Conservation (phyloP, 257 asterid species). For the Nyctanthes arbortristis region DNA sequence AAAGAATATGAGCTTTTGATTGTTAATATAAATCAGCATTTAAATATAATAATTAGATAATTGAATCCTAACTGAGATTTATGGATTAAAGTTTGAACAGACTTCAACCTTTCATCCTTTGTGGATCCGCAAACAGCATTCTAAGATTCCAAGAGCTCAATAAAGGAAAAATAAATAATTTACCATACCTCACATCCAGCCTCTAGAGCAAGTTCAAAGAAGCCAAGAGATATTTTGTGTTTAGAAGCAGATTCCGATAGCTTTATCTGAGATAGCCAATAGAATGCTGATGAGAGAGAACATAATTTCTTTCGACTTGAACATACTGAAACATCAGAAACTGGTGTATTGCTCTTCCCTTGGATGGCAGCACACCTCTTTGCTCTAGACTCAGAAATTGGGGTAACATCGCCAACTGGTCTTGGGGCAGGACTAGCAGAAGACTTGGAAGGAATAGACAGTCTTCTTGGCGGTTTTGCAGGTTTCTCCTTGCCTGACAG, state of each 20-base stretch:
- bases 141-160: not conserved
- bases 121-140: not conserved
- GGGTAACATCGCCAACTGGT: conserved; percentile 64
- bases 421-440: conserved; percentile 59
- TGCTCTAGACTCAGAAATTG: conserved; percentile 71
- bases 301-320: conserved; percentile 57
- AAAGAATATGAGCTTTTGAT: too few species aligned
- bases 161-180: not conserved
- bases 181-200: conserved; percentile 80
- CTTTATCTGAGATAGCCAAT: conserved; percentile 85
- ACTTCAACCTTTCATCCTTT: not conserved
- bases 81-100: not conserved
- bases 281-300: conserved; percentile 69
- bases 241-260: conserved; percentile 77
- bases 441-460: conserved; percentile 77
- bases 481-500: conserved; percentile 64
- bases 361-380: conserved; percentile 45
- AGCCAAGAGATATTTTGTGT: conserved; percentile 80
- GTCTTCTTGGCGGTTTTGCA: conserved; percentile 83
- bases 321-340: conserved; percentile 55
- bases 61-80: not conserved
- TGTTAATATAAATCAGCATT: too few species aligned
- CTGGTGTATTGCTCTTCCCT: conserved; percentile 61
- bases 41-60: too few species aligned
- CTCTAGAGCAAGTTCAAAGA: conserved; percentile 83